Evolutionary conservation across 768 basidiomycete species (phyloP).

Genomic region (Auriscalpium vulgare): DNA sequence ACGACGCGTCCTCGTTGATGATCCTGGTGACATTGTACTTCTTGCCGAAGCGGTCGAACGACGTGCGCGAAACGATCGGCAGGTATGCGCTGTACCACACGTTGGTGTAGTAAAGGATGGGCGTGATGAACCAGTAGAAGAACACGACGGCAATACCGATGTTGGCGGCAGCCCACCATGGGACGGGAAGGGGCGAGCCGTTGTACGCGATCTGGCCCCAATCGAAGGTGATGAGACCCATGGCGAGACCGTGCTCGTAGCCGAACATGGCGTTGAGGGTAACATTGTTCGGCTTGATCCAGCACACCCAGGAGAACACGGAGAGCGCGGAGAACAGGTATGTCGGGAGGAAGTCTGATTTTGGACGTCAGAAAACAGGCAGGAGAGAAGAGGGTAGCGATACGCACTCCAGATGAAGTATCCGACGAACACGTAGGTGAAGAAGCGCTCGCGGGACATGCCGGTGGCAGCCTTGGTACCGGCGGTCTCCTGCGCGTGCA

Average conservation of each 20-base stretch:
- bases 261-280: conserved; percentile 74
- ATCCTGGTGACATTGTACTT: conserved; percentile 53
- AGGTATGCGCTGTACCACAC: conserved; percentile 34
- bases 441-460: conserved; percentile 46
- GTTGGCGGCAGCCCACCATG: conserved; percentile 81
- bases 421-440: conserved; percentile 32
- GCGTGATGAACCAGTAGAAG: conserved; percentile 64
- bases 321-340: conserved; percentile 20
- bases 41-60: conserved; percentile 56
- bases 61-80: conserved; percentile 51
- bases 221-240: conserved; percentile 75
- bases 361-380: background rate
- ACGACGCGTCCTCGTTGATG: conserved; percentile 42
- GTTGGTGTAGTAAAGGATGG: conserved; percentile 62
- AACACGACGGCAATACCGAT: conserved; percentile 52
- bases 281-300: conserved; percentile 80
- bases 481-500: conserved; percentile 28
- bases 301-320: conserved; percentile 69
- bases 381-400: conserved; percentile 59
- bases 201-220: conserved; percentile 73
- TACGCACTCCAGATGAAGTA: conserved; percentile 41
- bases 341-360: conserved; percentile 1
- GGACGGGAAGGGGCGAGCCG: conserved; percentile 65
- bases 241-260: conserved; percentile 33
- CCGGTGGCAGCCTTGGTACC: conserved; percentile 38